Percentiles rank a stretch among this genome's conserved stretches.
Conservation (phyloP, 495 filamentous ascomycete species). For the Aeminium ludgeri region DNA sequence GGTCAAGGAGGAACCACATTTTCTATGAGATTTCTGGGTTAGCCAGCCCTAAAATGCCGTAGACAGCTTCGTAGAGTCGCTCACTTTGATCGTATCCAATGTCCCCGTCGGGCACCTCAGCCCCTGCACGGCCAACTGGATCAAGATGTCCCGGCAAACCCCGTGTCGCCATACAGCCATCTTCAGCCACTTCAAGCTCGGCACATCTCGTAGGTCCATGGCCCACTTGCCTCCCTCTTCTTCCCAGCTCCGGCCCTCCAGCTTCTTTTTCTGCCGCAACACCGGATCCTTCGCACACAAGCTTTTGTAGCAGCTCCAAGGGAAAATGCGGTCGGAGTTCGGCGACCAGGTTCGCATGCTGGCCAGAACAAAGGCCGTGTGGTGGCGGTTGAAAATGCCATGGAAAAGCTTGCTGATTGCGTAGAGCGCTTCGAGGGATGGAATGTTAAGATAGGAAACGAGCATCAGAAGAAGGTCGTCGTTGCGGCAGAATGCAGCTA, state of each 20-base stretch:
- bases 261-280: conserved; percentile 15
- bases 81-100: conserved; percentile 26
- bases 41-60: neutral
- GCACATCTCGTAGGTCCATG: conserved; percentile 23
- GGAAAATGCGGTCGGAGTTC: conserved; percentile 33
- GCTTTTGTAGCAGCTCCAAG: conserved; percentile 31
- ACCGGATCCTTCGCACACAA: conserved; percentile 36
- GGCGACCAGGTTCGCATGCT: conserved; percentile 29
- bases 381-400: conserved; percentile 30
- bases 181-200: conserved; percentile 34
- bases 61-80: neutral
- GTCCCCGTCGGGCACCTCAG: conserved; percentile 33
- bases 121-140: conserved; percentile 32
- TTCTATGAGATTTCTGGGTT: conserved; percentile 20
- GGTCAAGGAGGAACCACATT: conserved; percentile 51
- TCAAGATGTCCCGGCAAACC: conserved; percentile 37
- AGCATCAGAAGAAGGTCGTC: conserved; percentile 35
- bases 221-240: neutral
- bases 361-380: conserved; percentile 27
- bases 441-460: conserved; percentile 31
- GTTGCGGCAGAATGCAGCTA: conserved; percentile 31
- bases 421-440: conserved; percentile 39
- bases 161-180: conserved; percentile 35
- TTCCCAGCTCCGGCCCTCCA: neutral
- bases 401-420: conserved; percentile 41